Conservation (phyloP, 208 protist species). For the Trypanosoma scelopori region DNA sequence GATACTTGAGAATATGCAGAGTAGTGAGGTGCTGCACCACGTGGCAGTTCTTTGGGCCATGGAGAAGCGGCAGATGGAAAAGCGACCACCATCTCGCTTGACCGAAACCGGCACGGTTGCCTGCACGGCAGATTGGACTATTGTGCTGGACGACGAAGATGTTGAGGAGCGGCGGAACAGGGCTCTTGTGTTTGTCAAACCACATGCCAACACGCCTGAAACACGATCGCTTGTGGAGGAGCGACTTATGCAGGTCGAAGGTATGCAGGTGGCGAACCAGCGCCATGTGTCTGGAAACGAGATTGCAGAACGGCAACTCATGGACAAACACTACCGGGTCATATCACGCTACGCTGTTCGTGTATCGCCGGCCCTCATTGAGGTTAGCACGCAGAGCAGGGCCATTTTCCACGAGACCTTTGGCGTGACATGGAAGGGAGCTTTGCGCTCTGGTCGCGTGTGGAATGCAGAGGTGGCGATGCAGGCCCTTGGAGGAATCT, state of each 20-base stretch:
- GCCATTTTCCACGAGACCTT: slow-evolving; percentile 44
- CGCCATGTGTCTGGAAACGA: slow-evolving; percentile 42
- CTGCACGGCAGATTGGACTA: slow-evolving; percentile 30
- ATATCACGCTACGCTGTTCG: slow-evolving; percentile 64
- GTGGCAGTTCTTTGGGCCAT: slow-evolving; percentile 32
- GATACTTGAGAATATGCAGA: slow-evolving; percentile 31
- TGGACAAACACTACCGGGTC: slow-evolving; percentile 79
- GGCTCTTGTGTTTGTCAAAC: slow-evolving; percentile 72
- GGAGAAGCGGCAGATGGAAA: slow-evolving; percentile 12
- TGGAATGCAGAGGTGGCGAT: slow-evolving; percentile 74
- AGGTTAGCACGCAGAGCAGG: slow-evolving; percentile 18
- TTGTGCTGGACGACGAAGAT: slow-evolving; percentile 37
- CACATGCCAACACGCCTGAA: slow-evolving; percentile 53
- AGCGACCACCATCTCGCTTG: neutral
- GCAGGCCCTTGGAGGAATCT: slow-evolving; percentile 37
- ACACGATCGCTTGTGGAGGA: slow-evolving; percentile 33
- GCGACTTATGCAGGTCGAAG: slow-evolving; percentile 32
- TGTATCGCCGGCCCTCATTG: slow-evolving; percentile 25
- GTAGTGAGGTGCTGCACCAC: slow-evolving; percentile 31
- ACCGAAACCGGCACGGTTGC: neutral
- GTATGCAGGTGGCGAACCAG: slow-evolving; percentile 39
- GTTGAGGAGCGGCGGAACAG: slow-evolving; percentile 33
- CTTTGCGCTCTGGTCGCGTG: slow-evolving; percentile 47
- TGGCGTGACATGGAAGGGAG: slow-evolving; percentile 52
- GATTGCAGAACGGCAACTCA: slow-evolving; percentile 37